Base-by-base conservation (phyloP, 2,329 filamentous ascomycete genomes). In the Coniochaeta hoffmannii region DNA sequence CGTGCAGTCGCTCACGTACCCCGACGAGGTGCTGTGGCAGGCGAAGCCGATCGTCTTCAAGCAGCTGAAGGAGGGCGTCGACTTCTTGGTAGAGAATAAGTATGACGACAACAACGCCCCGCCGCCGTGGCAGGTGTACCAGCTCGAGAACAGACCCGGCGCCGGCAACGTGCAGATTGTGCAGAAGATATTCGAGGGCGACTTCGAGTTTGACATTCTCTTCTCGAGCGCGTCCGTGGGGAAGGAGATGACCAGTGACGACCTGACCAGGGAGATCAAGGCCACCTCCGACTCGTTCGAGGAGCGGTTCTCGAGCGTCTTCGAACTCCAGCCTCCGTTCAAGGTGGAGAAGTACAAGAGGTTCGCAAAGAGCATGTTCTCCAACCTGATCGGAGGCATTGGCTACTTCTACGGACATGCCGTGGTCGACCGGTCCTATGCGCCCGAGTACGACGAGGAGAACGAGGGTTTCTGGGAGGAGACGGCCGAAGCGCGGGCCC, bases 391-490 rank as follows among this genome's bases (percentile, higher is more conserved):
- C 34, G 94, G 94, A 55, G 94, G 94, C 50, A 90, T 97, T 63
- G 94, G 94, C 9, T 97, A 96, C 73, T 99, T 99, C 74, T 82
- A 95, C 65, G 94, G 94, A 38, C 81, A 94, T 56, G 87, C 90
- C 32, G 74, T 97, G 22, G 89, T 96, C 53, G 94, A 99, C 68
- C 87, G 91, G 35, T 96, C 92, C 0, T 89, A 93, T 65, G 90
- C 90, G n/a, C 76, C 87, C 10, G 93, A 96, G 65, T 97, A 97
- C 62, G 90, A 96, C 11, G 94, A 99, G 73, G 90, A 95, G 61
- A 89, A 90, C 57, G 94, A 97, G 71, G 88, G 89, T 0, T 97
- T 97, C 73, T 97, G 93, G 92, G 87, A 94, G 66, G 92, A 95
- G 62, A 85, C 94, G 17, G 91, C 87, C 2, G 86, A 88, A 65